These are phyloP conservation scores for Trichoderma oligosporum DNA, from an alignment of 2,329 filamentous ascomycete genomes.

Conservation along the genomic window DNA sequence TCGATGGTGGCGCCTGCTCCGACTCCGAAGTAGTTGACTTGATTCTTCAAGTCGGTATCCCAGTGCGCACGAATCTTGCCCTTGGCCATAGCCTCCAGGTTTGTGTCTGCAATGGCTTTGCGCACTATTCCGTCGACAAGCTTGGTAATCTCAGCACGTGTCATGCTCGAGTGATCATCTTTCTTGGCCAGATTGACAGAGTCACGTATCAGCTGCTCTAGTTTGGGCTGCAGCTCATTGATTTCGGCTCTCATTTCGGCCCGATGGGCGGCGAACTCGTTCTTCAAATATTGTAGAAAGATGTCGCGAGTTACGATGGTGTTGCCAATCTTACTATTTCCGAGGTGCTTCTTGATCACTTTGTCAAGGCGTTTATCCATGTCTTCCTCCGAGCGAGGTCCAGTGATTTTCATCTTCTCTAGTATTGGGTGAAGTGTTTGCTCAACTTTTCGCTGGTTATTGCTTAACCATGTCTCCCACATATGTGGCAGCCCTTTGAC, in stretches of 20 bases:
- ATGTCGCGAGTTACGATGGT: slow-evolving; percentile 46
- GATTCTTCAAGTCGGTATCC: slow-evolving; percentile 44
- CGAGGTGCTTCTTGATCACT: slow-evolving; percentile 37
- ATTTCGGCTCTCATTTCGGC: slow-evolving; percentile 42
- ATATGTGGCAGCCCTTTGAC: slow-evolving; percentile 35
- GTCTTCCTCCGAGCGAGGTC: slow-evolving; percentile 31
- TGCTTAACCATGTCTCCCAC: slow-evolving; percentile 52
- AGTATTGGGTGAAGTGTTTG: slow-evolving; percentile 31
- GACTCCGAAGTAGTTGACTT: slow-evolving; percentile 70
- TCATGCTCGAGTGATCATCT: slow-evolving; percentile 33
- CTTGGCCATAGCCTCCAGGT: slow-evolving; percentile 45
- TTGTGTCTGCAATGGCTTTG: slow-evolving; percentile 43
- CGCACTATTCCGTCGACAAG: slow-evolving; percentile 42
- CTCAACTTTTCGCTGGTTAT: slow-evolving; percentile 43
- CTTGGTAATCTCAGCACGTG: slow-evolving; percentile 38
- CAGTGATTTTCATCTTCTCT: slow-evolving; percentile 35
- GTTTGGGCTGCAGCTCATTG: slow-evolving; percentile 33
- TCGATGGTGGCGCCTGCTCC: slow-evolving; percentile 66
- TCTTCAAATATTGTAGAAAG: slow-evolving; percentile 43
- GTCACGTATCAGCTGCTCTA: slow-evolving; percentile 34
- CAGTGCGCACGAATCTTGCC: slow-evolving; percentile 45
- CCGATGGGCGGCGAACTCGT: slow-evolving; percentile 38
- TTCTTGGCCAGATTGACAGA: slow-evolving; percentile 29
- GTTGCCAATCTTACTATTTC: slow-evolving; percentile 31
- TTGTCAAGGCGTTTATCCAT: slow-evolving; percentile 36